These are phyloP conservation scores for Ceratocystis alfenasii DNA, from an alignment of 2,329 filamentous ascomycete species.

Conservation along the genomic window DNA sequence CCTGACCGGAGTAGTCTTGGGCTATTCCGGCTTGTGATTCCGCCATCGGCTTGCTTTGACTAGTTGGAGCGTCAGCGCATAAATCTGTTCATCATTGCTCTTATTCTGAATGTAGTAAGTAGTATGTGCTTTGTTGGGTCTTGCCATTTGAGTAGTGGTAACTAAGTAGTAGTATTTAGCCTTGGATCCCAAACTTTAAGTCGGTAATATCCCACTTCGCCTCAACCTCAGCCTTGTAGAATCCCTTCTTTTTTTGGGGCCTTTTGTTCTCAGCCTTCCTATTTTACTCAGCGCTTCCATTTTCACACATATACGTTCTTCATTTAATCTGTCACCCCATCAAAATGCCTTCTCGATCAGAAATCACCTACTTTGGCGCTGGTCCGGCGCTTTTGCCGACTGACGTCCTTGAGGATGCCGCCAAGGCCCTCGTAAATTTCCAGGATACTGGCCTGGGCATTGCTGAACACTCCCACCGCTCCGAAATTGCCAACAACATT, in stretches of 20 bases:
- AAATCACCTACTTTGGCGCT: slow-evolving; percentile 79
- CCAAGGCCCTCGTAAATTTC: slow-evolving; percentile 69
- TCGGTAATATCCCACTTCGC: background rate
- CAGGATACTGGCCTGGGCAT: slow-evolving; percentile 70
- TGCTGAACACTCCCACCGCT: slow-evolving; percentile 84
- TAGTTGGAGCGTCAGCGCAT: background rate
- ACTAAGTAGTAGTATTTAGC: too few relatives aligned
- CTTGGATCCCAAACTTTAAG: too few relatives aligned
- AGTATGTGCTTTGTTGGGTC: too few relatives aligned
- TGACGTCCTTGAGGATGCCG: slow-evolving; percentile 62
- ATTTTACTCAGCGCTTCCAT: background rate
- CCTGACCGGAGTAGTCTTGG: background rate
- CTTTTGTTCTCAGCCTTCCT: slow-evolving; percentile 7
- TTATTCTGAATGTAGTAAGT: too few relatives aligned
- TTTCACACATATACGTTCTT: background rate
- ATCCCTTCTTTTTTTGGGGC: background rate
- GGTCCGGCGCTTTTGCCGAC: slow-evolving; percentile 82
- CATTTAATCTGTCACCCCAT: background rate
- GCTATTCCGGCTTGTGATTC: background rate
- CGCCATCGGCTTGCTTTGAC: slow-evolving; percentile 14
- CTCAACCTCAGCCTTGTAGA: background rate
- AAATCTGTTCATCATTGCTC: too few relatives aligned
- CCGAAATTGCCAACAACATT: slow-evolving; percentile 62
- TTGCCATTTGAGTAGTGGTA: background rate
- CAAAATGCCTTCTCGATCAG: slow-evolving; percentile 57